Evolutionary conservation across 2,329 filamentous ascomycete genomes (phyloP), one percentile per base, ranked within the genome.

Genomic region (Colletotrichum higginsianum): DNA sequence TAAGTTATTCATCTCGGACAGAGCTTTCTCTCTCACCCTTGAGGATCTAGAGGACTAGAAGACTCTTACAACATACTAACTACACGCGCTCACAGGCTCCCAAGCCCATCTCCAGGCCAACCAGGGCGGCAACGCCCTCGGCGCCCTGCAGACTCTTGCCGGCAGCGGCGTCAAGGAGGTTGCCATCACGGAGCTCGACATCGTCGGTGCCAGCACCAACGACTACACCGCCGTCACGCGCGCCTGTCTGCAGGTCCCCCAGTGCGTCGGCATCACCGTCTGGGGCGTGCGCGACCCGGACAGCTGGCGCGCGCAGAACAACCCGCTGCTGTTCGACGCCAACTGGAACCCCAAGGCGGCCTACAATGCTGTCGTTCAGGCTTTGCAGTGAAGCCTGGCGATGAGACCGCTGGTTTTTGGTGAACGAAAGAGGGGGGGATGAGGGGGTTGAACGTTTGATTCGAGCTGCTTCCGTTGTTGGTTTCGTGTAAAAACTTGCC

Each of bases 141-240:
- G 76, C 13, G 87, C 89, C 23, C 82, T 92, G 69, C 82, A 86
- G 75, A 81, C 83, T 0, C 84, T 92, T 21, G 89, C 87, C 42
- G 80, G 78, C 13, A 82, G 86, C 7, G 86, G 84, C 16, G 79
- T 84, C 21, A 80, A 80, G 56, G 90, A 93, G 77, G 86, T 91
- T 42, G 90, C 91, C 7, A 85, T 92, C 60, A 93, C 91, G 2
- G 91, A 93, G 82, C 84, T 93, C 26, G 92, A 94, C 77, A 93
- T 94, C 76, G 86, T 86, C 61, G 82, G 83, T 23, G 89, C 88
- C 9, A 82, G 86, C 21, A 75, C 85, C 5, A 80, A 80, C 23
- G 91, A 93, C 78, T 93, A 91, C 76, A 80, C 86, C n/a, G 85
- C 86, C 52, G 85, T 89, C 26, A 84, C 85, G 73, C 85, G 88